Evolutionary conservation across 192 early-diverging fungal genomes (phyloP).

Genomic region (Diversispora epigaea): DNA sequence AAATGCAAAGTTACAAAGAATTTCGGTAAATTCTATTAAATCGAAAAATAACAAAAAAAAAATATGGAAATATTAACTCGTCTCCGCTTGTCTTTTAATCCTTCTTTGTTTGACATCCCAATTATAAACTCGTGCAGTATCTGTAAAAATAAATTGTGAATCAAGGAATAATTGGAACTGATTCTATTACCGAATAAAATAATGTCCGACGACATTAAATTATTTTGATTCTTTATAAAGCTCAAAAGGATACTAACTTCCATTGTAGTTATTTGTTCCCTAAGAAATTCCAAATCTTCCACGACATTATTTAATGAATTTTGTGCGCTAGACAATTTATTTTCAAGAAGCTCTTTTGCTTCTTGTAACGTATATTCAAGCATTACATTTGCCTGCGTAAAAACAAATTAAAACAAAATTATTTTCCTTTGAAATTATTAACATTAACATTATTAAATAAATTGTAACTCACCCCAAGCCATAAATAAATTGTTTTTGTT

Average conservation of each 20-base stretch:
- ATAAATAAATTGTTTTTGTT: constrained; percentile 83
- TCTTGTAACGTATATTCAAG: constrained; percentile 91
- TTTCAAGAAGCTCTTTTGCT: constrained; percentile 71
- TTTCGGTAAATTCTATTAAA: no score
- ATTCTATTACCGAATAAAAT: neutral
- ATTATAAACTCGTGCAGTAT: constrained; percentile 95
- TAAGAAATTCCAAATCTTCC: constrained; percentile 91
- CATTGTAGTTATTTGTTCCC: constrained; percentile 99
- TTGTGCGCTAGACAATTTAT: constrained; percentile 75
- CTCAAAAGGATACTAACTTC: constrained; percentile 75
- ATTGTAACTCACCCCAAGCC: constrained; percentile 78
- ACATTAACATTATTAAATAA: neutral
- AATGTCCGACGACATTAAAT: no score
- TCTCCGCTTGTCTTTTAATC: no score
- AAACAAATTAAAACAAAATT: neutral
- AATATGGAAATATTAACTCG: no score
- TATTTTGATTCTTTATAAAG: no score
- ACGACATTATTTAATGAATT: constrained; percentile 69
- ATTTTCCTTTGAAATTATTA: neutral
- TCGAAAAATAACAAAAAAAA: no score
- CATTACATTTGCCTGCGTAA: constrained; percentile 90
- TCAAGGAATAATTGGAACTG: constrained; percentile 31
- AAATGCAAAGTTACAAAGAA: no score
- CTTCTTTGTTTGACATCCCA: constrained; percentile 91
- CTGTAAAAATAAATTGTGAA: constrained; percentile 39